A percentile compares a stretch with the other conserved stretches of the same genome.
Conservation (phyloP, 257 asterid genomes). For the Plantago ovata region DNA sequence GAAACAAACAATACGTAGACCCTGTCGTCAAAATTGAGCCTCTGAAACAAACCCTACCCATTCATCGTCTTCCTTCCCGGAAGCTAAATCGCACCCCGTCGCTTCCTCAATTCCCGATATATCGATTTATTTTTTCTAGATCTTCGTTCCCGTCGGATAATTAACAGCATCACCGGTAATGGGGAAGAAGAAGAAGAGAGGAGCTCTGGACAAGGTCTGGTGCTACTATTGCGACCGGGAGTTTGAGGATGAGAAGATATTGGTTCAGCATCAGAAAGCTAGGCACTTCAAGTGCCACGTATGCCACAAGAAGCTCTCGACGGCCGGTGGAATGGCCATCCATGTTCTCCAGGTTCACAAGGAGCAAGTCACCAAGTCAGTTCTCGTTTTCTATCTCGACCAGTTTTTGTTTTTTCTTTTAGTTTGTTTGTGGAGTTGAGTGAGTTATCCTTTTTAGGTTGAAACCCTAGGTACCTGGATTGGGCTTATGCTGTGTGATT, state of each 20-base stretch:
- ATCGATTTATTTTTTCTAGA: background rate
- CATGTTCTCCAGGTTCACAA: conserved; percentile 98
- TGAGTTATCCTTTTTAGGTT: background rate
- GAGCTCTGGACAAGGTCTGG: conserved; percentile 69
- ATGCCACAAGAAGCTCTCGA: conserved; percentile 95
- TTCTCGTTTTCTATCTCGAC: background rate
- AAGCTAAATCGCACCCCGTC: no score
- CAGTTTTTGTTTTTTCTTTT: background rate
- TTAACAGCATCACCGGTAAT: conserved; percentile 17
- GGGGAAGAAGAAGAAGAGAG: conserved; percentile 98
- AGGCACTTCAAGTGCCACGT: conserved; percentile 95
- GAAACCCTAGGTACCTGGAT: background rate
- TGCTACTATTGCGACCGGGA: conserved; percentile 96
- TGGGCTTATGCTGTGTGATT: no score
- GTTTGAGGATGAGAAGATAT: conserved; percentile 93
- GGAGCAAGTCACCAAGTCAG: conserved; percentile 72
- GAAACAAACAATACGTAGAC: no score
- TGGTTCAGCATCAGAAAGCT: conserved; percentile 98
- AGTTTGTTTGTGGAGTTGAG: background rate
- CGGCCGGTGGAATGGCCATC: conserved; percentile 95
- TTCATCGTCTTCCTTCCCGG: no score
- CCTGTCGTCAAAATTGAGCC: no score
- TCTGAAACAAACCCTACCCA: no score
- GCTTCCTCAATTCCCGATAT: background rate
- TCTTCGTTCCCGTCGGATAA: background rate